Evolutionary conservation across 352 stramenopile species (phyloP).

Genomic region (Phytophthora rubi): DNA sequence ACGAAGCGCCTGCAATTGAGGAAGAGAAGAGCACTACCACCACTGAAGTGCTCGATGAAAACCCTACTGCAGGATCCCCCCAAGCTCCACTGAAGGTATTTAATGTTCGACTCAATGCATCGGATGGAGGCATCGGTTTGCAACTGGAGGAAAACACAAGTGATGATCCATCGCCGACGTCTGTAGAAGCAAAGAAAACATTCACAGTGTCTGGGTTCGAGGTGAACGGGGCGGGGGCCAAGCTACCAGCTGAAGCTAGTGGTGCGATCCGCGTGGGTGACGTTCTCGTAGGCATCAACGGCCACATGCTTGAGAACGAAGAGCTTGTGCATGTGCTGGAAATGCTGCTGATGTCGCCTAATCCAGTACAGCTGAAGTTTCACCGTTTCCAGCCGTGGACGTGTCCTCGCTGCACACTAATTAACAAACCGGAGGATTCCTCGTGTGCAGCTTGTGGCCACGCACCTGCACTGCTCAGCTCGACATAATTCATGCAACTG

Average conservation of each 20-base stretch:
- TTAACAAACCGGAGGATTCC: conserved; percentile 50
- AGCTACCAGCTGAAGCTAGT: conserved; percentile 73
- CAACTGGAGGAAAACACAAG: conserved; percentile 47
- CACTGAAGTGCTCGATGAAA: neutral
- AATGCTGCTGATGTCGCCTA: conserved; percentile 70
- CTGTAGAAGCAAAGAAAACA: conserved; percentile 19
- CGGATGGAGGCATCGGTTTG: conserved; percentile 77
- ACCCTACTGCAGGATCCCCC: neutral
- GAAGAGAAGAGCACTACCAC: neutral
- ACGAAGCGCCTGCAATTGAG: conserved; percentile 29
- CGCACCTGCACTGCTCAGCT: conserved; percentile 12
- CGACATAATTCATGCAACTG: neutral
- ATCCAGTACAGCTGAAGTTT: conserved; percentile 74
- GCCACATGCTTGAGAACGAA: conserved; percentile 47
- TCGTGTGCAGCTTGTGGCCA: conserved; percentile 66
- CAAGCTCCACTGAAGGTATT: conserved; percentile 46
- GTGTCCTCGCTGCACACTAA: conserved; percentile 78
- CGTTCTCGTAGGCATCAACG: conserved; percentile 69
- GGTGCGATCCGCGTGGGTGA: conserved; percentile 69
- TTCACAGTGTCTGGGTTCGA: conserved; percentile 74
- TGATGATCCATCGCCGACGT: conserved; percentile 1
- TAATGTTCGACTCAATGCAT: conserved; percentile 66
- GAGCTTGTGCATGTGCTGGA: conserved; percentile 68
- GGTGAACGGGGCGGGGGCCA: conserved; percentile 61
- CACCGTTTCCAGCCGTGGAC: conserved; percentile 65